Evolutionary conservation across 2,329 filamentous ascomycete genomes (phyloP), one percentile per base, ranked within the genome.

Genomic region (Diaporthe citri): DNA sequence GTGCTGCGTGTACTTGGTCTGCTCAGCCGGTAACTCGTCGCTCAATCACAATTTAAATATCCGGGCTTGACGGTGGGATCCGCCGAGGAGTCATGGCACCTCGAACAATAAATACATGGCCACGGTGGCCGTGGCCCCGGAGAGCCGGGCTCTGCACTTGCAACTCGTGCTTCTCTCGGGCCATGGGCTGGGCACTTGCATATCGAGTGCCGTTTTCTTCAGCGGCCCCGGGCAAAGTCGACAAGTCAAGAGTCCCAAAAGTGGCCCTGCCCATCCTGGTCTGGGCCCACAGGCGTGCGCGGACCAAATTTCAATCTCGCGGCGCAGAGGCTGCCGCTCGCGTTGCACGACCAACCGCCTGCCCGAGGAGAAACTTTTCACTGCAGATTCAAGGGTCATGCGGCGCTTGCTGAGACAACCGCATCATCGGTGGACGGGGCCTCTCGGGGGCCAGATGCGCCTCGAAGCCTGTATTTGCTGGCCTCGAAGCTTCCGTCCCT

Each of bases 381-480:
- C n/a, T n/a, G n/a, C n/a, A 52, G 34, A 51, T 67, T 36, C 31
- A 51, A 48, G 62, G 62, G 62, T 67, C 43, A 52, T 67, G 43
- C 31, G 62, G 62, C 62, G 62, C 62, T 67, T 67, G 43, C 62
- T 67, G 62, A 67, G 62, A 52, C 62, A 51, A 25, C 17, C 25
- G 62, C 62, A 51, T 48, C 22, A 67, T 28, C 28, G 8, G 60
- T 31, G 60, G 28, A 39, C 28, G 13, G 41, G 39, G 41, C 10
- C n/a, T 55, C n/a, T 5, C 2, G 12, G 31, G 22, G 34, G 46
- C 34, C 62, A 67, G 28, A 67, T 52, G 62, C 22, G 43, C 43
- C 43, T n/a, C 43, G 46, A 48, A 51, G 10, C 20, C 7, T 46
- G 6, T n/a, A 4, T 12, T 4, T 43, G 5, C 57, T 20, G 56